Evolutionary conservation across 1,284 basidiomycete genomes (phyloP).

Genomic region (Boletus semigastroideus): DNA sequence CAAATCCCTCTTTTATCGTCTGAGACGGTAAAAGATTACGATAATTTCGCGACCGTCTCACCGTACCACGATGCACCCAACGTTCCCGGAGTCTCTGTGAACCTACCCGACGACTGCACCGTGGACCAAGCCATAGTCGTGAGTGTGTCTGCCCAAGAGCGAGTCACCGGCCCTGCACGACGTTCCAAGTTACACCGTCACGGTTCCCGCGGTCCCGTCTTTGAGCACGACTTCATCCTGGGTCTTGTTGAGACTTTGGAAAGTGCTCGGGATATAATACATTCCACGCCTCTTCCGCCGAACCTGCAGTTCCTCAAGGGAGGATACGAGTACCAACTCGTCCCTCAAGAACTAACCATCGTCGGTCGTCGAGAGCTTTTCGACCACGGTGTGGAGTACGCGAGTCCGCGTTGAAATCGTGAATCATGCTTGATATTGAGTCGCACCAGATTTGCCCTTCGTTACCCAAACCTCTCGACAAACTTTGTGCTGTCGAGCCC

Average conservation of each 20-base stretch:
- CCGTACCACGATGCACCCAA: slow-evolving; percentile 40
- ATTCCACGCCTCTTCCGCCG: slow-evolving; percentile 33
- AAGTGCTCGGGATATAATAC: slow-evolving; percentile 29
- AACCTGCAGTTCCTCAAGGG: slow-evolving; percentile 42
- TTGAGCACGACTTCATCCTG: slow-evolving; percentile 31
- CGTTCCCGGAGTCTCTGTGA: slow-evolving; percentile 31
- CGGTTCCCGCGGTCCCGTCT: slow-evolving; percentile 30
- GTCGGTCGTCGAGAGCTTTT: slow-evolving; percentile 19
- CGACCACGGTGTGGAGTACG: slow-evolving; percentile 21
- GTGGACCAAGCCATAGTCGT: slow-evolving; percentile 44
- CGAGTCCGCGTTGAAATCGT: neutral
- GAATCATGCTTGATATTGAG: slow-evolving; percentile 1
- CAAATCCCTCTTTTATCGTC: slow-evolving; percentile 8
- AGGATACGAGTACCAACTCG: slow-evolving; percentile 36
- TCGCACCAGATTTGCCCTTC: slow-evolving; percentile 18
- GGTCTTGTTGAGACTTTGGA: slow-evolving; percentile 37
- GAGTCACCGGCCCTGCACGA: neutral
- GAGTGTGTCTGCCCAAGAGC: neutral
- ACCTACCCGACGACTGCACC: slow-evolving; percentile 42
- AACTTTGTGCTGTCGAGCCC: slow-evolving; percentile 38
- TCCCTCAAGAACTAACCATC: slow-evolving; percentile 19
- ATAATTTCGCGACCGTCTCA: slow-evolving; percentile 38
- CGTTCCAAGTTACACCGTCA: slow-evolving; percentile 17
- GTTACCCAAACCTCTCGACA: slow-evolving; percentile 27
- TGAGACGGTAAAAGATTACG: neutral